Conservation (phyloP, 352 stramenopile species). For the Phytophthora hybrid region DNA sequence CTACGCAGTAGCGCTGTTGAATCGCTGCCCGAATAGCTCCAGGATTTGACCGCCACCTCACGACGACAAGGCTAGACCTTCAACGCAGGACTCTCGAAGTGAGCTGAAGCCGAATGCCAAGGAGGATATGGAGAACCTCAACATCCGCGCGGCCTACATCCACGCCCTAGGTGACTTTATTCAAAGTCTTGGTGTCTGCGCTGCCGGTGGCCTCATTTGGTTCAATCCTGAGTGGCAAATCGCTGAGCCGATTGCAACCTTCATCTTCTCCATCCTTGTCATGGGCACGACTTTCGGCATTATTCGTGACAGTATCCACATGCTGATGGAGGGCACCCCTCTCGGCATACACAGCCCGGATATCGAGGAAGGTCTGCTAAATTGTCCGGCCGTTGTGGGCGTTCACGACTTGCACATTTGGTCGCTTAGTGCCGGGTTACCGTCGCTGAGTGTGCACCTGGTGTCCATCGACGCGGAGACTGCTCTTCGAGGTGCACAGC, state of each 20-base stretch:
- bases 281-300: slow-evolving; percentile 92
- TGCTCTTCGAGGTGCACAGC: slow-evolving; percentile 60
- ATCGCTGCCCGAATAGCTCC: too few relatives aligned
- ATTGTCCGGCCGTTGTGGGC: slow-evolving; percentile 81
- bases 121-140: slow-evolving; percentile 86
- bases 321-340: slow-evolving; percentile 96
- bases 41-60: too few relatives aligned
- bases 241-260: slow-evolving; percentile 96
- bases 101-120: slow-evolving; percentile 8
- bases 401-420: slow-evolving; percentile 98
- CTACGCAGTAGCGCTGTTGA: too few relatives aligned
- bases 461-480: slow-evolving; percentile 59
- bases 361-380: slow-evolving; percentile 77
- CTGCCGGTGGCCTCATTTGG: slow-evolving; percentile 96
- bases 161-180: slow-evolving; percentile 97
- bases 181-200: slow-evolving; percentile 95
- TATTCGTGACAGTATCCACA: slow-evolving; percentile 86
- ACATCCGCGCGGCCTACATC: slow-evolving; percentile 95
- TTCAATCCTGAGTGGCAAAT: slow-evolving; percentile 94
- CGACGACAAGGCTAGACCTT: too few relatives aligned
- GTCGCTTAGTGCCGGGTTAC: slow-evolving; percentile 91
- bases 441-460: slow-evolving; percentile 93
- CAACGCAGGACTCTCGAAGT: too few relatives aligned
- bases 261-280: slow-evolving; percentile 96
- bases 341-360: slow-evolving; percentile 81